Conservation (phyloP, 805 yeast species). For the Yamadazyma akitaensis region DNA sequence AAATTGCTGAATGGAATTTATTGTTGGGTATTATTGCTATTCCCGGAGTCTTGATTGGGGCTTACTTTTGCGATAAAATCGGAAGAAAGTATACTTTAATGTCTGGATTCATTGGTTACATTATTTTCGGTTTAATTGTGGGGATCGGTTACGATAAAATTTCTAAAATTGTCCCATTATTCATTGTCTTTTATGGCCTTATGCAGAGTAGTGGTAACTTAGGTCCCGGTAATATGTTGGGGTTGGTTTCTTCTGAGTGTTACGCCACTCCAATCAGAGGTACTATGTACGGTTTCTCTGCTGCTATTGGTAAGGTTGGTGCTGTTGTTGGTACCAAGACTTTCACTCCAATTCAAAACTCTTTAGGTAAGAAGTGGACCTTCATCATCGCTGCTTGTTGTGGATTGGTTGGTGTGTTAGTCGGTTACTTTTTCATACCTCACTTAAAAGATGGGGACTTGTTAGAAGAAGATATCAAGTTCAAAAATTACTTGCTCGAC, state of each 20-base stretch:
- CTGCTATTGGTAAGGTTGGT: slow-evolving; percentile 80
- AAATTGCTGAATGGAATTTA: slow-evolving; percentile 71
- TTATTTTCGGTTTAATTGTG: slow-evolving; percentile 68
- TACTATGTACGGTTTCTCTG: slow-evolving; percentile 68
- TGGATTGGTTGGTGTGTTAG: slow-evolving; percentile 61
- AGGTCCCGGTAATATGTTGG: slow-evolving; percentile 79
- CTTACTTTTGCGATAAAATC: slow-evolving; percentile 56
- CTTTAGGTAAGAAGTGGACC: slow-evolving; percentile 70
- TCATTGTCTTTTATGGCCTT: slow-evolving; percentile 69
- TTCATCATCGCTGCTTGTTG: slow-evolving; percentile 75
- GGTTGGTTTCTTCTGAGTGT: slow-evolving; percentile 60
- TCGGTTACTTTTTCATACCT: slow-evolving; percentile 62
- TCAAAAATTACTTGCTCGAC: slow-evolving; percentile 54
- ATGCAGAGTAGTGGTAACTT: slow-evolving; percentile 69
- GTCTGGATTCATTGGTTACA: slow-evolving; percentile 67
- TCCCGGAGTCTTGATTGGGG: slow-evolving; percentile 75
- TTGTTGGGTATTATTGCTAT: slow-evolving; percentile 61
- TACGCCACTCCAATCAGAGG: slow-evolving; percentile 79
- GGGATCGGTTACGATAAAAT: slow-evolving; percentile 61
- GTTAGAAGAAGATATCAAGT: slow-evolving; percentile 58
- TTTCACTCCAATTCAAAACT: slow-evolving; percentile 62
- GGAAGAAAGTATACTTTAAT: slow-evolving; percentile 74
- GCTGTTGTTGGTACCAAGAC: slow-evolving; percentile 79
- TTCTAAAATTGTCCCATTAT: slow-evolving; percentile 55
- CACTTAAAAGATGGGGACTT: slow-evolving; percentile 69